A percentile compares a stretch with the other conserved stretches of the same genome.
Evolutionary conservation across 2,329 filamentous ascomycete species (phyloP).

Genomic region (Cercospora sojina): DNA sequence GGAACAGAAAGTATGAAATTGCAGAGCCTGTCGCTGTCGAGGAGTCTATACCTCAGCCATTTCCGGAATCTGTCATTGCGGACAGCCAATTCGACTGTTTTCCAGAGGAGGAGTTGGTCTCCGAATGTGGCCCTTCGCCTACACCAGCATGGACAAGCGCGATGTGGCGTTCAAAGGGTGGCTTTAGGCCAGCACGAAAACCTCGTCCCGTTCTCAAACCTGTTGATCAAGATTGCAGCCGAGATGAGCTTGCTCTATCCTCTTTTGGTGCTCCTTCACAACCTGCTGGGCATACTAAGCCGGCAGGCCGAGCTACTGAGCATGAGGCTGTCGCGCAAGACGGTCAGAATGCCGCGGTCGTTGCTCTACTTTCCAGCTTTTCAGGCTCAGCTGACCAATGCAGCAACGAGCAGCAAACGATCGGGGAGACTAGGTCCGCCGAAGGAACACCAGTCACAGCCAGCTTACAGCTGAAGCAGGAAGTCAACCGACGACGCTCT

Average conservation of each 20-base stretch:
- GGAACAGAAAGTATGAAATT: constrained; percentile 10
- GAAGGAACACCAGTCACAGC: neutral
- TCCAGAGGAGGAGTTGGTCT: constrained; percentile 5
- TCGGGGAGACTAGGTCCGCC: neutral
- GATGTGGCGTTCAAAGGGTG: constrained; percentile 25
- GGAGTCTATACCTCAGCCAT: constrained; percentile 20
- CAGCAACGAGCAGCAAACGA: too few species aligned
- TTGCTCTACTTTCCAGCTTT: neutral
- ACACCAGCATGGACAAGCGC: constrained; percentile 31
- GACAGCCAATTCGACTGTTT: constrained; percentile 16
- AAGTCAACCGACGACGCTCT: constrained; percentile 11
- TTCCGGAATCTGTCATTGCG: constrained; percentile 15
- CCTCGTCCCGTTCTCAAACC: constrained; percentile 4
- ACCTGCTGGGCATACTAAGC: neutral
- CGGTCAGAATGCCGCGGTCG: neutral
- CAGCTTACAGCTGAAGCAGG: neutral
- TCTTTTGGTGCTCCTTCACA: constrained; percentile 26
- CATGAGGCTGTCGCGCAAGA: constrained; percentile 5
- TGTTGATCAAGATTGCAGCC: constrained; percentile 29
- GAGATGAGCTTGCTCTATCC: constrained; percentile 26
- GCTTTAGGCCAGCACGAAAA: constrained; percentile 21
- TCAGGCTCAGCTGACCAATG: neutral
- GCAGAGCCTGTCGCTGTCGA: neutral
- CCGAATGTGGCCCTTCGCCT: constrained; percentile 25
- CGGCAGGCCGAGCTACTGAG: neutral